Base-by-base conservation (phyloP, 2,329 filamentous ascomycete species). In the Erysiphe pisi region DNA sequence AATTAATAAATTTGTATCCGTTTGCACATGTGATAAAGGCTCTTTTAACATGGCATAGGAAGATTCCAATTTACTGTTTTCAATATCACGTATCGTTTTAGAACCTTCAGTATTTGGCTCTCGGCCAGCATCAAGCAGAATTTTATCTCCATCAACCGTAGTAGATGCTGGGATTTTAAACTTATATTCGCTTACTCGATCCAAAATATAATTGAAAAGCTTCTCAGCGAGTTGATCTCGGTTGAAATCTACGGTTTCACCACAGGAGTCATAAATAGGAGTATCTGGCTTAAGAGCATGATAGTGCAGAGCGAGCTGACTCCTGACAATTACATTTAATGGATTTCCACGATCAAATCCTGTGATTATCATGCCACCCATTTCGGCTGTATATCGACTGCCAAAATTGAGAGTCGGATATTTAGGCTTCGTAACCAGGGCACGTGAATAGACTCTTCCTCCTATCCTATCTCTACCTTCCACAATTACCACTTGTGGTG, bases 291-390 rank as follows among this genome's bases (percentile, higher is more conserved):
- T 90, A 78, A 99, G 85, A 36, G 91, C 86, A 82, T 97, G 93
- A 82, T 97, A 97, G 22, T 90, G 90, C 28, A 99, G 86, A 40
- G 91, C 92, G 74, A 99, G 86, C 83, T 99, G 96, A 22, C 93
- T 94, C 79, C 95, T 90, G 77, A 99, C 90, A 78, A 99, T 89
- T 74, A 94, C 89, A 82, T 97, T 96, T 80, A 99, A 84, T 7
- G 95, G 95, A 80, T 99, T 99, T 25, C 96, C 96, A 79, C 93
- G 89, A 79, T 98, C 93, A 82, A 98, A 99, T 0, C 95, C 95
- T 49, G 96, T 97, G 78, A 99, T 93, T 78, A 99, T 98, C 86
- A 99, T 97, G 77, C 94, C 95, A 43, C 95, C 95, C 90, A 97
- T 96, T 82, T 99, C 95, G 47, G 93, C 95, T 28, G 94, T 98